Base-by-base conservation (phyloP, 2,329 filamentous ascomycete genomes). In the Rhinocladiella similis region DNA sequence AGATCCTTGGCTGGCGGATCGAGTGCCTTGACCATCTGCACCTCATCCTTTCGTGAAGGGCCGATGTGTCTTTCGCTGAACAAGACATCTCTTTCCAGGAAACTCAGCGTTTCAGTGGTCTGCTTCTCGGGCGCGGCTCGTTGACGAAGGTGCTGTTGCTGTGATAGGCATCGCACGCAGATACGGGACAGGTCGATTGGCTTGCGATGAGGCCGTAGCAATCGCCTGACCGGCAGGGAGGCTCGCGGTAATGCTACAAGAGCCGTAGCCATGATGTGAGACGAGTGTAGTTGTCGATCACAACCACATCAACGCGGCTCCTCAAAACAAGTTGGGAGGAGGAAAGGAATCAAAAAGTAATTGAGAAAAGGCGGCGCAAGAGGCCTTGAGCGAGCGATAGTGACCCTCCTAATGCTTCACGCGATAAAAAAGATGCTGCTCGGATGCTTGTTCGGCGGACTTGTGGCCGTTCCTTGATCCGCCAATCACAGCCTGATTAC, bases 1-100 rank as follows among this genome's bases (percentile, higher is more conserved):
- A 97, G 73, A 45, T 81, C 86, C 59, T 80, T 77, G 9, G 80
- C 87, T 0, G 90, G 89, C 16, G 91, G 90, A 57, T 90, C 86
- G 39, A 97, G 79, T 1, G 82, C 81, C 66, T 86, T 83, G 57
- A 97, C 84, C 93, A 97, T 97, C 68, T 83, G 51, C 79, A 97
- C 55, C 87, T 93, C 57, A 96, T 99, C 73, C 85, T 91, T 65
- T 93, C 97, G 66, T 89, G 97, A 74, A 92, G 94, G 60, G 93
- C 91, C 55, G 96, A 97, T 96, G 75, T 97, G 93, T 47, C 93
- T 85, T 56, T 88, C 82, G 53, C 60, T 60, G 50, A 65, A 65
- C 13, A 46, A 51, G 36, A 52, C 48, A 41, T 53, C 43, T 47
- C 35, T 33, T 13, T 50, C 35, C 10, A 51, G 29, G 33, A 59